Percentiles rank a stretch among this genome's conserved stretches.
These are phyloP conservation scores for Aureobasidium melanogenum DNA, from an alignment of 2,329 filamentous ascomycete species.

Conservation along the genomic window DNA sequence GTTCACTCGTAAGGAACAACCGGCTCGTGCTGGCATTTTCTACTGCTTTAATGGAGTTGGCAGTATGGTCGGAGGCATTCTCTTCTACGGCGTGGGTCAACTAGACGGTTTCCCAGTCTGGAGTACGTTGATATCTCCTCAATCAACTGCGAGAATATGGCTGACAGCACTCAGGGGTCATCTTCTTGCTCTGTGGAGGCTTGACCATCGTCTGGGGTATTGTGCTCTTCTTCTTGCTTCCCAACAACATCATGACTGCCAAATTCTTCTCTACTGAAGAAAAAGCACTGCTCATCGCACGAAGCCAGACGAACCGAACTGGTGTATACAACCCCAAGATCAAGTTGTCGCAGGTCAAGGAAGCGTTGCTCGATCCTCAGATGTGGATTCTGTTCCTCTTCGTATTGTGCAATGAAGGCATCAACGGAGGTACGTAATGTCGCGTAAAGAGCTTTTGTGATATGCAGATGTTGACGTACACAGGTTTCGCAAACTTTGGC, in stretches of 20 bases:
- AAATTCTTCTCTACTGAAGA: constrained; percentile 55
- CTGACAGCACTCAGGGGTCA: constrained; percentile 54
- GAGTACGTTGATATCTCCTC: constrained; percentile 7
- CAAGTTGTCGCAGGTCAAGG: constrained; percentile 44
- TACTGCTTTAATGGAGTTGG: constrained; percentile 71
- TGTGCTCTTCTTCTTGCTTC: constrained; percentile 54
- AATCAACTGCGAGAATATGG: constrained; percentile 16
- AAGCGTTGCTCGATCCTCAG: constrained; percentile 56
- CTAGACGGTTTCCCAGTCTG: constrained; percentile 23
- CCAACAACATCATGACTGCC: constrained; percentile 61
- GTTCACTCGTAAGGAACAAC: constrained; percentile 52
- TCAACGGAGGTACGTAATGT: constrained; percentile 37
- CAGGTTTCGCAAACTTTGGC: constrained; percentile 42
- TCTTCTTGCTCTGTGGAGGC: constrained; percentile 57
- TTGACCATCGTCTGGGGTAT: constrained; percentile 54
- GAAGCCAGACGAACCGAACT: constrained; percentile 36
- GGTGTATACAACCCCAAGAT: constrained; percentile 40
- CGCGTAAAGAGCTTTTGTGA: background rate
- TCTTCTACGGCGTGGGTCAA: constrained; percentile 45
- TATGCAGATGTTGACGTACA: background rate
- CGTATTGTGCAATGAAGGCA: constrained; percentile 43
- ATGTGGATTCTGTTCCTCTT: constrained; percentile 29
- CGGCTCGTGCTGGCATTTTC: constrained; percentile 25
- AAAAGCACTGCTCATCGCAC: constrained; percentile 39
- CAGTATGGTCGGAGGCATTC: constrained; percentile 60